Percentiles rank a stretch among this genome's conserved stretches.
Conservation (phyloP, 768 basidiomycete genomes). For the Mycena indigotica region DNA sequence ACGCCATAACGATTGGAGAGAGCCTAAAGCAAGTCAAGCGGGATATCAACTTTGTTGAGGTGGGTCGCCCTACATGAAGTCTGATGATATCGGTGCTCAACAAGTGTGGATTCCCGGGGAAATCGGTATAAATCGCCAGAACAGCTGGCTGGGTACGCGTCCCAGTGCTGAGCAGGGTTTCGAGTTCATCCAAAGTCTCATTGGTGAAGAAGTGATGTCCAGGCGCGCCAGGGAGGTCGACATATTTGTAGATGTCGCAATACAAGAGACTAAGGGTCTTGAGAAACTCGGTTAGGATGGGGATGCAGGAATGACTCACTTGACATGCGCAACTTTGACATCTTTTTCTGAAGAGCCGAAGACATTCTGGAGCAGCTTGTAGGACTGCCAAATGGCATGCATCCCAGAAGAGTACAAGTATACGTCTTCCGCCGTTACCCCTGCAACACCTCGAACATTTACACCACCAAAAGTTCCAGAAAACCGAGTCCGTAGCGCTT, state of each 20-base stretch:
- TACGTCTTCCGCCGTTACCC: conserved; percentile 48
- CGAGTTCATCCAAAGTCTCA: conserved; percentile 36
- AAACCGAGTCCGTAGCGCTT: conserved; percentile 10
- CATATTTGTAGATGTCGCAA: conserved; percentile 53
- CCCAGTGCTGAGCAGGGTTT: conserved; percentile 32
- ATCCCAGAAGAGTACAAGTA: conserved; percentile 54
- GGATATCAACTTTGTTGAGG: conserved; percentile 43
- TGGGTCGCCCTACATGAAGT: conserved; percentile 29
- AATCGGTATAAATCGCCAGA: conserved; percentile 52
- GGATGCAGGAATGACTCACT: not conserved
- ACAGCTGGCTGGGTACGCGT: conserved; percentile 32
- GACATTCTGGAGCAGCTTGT: conserved; percentile 39
- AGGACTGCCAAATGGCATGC: conserved; percentile 55
- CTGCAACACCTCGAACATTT: conserved; percentile 31
- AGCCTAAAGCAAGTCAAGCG: not conserved
- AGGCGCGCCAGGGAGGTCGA: conserved; percentile 52
- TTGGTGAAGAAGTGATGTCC: conserved; percentile 50
- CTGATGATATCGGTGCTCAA: conserved; percentile 43
- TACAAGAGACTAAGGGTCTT: conserved; percentile 45
- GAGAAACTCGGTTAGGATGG: not conserved
- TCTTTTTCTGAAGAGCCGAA: conserved; percentile 43
- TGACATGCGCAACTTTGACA: conserved; percentile 42
- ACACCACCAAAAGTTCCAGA: conserved; percentile 7
- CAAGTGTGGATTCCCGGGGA: conserved; percentile 57
- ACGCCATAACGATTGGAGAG: conserved; percentile 52